Base-by-base conservation (phyloP, 306 rosid species). In the Heteromeles arbutifolia region DNA sequence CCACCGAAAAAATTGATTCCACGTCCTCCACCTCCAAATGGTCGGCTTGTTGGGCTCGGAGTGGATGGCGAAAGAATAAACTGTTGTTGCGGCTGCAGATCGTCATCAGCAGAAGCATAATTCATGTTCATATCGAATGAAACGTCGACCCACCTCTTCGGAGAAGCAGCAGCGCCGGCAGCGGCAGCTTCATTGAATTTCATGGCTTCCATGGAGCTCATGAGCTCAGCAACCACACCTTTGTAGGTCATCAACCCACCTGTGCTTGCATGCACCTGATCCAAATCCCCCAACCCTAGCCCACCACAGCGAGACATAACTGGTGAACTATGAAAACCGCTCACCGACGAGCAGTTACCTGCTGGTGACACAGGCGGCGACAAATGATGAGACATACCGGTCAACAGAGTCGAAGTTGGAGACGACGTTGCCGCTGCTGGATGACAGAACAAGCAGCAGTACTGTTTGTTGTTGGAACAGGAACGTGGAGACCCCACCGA, bases 331-430 rank as follows among this genome's bases (percentile, higher is more conserved):
- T 63, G 43, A 29, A 82, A 63, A 50, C 80, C 80, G 52, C 64
- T 86, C 9, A 79, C 29, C 10, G 84, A 69, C 4, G 77, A 53
- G 14, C 54, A 9, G 53, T 57, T 84, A 44, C 17, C 45, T 9
- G 44, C 78, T 0, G 97, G 95, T 1, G 93, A 87, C 11, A 82
- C 84, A 10, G 92, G 95, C 1, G 92, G 96, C 0, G 98, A 93
- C 39, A 86, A 81, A 84, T 88, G 92, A 84, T 91, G 92, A 15
- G 94, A 85, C 80, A 84, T 78, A 5, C 90, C 54, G 54, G 3
- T 88, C 24, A 88, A 63, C 68, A 93, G 87, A 15, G 97, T 90
- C 0, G 98, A 94, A 48, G 96, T 91, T 8, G 97, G 98, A 1
- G 98, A 93, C 5, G 83, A 75, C 18, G 82, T 65, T 5, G 83